Evolutionary conservation across 768 basidiomycete genomes (phyloP).

Genomic region (Suillus lakei): DNA sequence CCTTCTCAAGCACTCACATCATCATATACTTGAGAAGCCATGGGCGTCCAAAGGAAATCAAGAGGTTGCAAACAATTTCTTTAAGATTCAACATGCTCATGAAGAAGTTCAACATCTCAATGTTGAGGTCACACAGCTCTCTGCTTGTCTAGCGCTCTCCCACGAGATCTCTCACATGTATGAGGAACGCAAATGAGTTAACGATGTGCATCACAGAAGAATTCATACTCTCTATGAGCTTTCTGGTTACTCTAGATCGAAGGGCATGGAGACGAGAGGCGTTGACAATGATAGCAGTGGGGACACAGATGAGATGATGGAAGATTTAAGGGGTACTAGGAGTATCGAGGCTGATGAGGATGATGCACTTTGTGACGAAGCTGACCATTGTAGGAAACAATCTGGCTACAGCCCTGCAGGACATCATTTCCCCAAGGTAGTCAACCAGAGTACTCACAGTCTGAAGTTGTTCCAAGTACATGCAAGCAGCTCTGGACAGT

Average conservation of each 20-base stretch:
- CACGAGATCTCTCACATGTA: not conserved
- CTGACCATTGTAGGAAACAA: too few relatives aligned
- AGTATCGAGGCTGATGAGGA: not conserved
- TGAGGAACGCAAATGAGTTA: not conserved
- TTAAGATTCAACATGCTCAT: not conserved
- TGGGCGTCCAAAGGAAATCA: slow-evolving; percentile 26
- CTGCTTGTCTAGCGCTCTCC: not conserved
- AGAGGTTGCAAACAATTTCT: not conserved
- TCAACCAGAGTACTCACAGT: too few relatives aligned
- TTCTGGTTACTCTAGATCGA: not conserved
- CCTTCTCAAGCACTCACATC: slow-evolving; percentile 34
- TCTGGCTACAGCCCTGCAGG: too few relatives aligned
- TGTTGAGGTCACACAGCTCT: not conserved
- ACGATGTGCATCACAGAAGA: not conserved
- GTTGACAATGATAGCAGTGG: not conserved
- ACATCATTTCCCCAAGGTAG: too few relatives aligned
- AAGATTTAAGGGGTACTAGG: not conserved
- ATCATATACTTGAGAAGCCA: slow-evolving; percentile 30
- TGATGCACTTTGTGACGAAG: too few relatives aligned
- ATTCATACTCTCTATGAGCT: not conserved
- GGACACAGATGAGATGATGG: not conserved
- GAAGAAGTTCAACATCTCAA: not conserved
- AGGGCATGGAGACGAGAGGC: not conserved
- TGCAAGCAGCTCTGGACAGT: too few relatives aligned
- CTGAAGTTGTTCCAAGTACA: too few relatives aligned